These are phyloP conservation scores for Anastatica hierochuntica DNA, from an alignment of 345 rosid species.

Conservation along the genomic window DNA sequence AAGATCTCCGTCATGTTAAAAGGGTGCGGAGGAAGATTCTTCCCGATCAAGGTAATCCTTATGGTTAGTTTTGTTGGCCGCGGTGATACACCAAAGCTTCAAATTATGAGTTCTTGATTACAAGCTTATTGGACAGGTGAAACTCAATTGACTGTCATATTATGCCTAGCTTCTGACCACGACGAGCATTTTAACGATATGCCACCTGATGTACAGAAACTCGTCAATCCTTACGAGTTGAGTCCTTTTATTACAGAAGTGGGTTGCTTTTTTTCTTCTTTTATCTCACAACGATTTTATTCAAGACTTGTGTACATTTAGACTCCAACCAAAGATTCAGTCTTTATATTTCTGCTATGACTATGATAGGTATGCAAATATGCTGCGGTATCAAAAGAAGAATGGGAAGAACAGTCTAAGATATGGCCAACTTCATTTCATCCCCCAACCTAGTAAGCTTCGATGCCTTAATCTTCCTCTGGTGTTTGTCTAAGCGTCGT, in stretches of 20 bases:
- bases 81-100: background rate
- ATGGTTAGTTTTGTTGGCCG: background rate
- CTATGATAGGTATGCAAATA: constrained; percentile 49
- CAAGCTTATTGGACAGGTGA: constrained; percentile 41
- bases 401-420: constrained; percentile 91
- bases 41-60: constrained; percentile 23
- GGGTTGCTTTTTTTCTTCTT: constrained; percentile 31
- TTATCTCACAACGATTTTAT: background rate
- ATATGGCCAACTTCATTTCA: constrained; percentile 92
- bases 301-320: background rate
- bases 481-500: background rate
- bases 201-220: constrained; percentile 41
- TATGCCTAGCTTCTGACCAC: constrained; percentile 46
- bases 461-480: background rate
- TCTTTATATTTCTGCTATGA: background rate
- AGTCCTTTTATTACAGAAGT: constrained; percentile 69
- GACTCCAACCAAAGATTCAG: background rate
- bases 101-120: constrained; percentile 11
- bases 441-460: constrained; percentile 76
- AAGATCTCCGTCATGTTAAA: constrained; percentile 67
- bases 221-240: constrained; percentile 57
- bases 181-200: constrained; percentile 26
- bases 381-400: constrained; percentile 69
- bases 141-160: constrained; percentile 43
- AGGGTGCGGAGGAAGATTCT: constrained; percentile 45